phyloP scores from a whole-genome alignment of 2,329 filamentous ascomycete species.

The Trichophyton benhamiae region DNA sequence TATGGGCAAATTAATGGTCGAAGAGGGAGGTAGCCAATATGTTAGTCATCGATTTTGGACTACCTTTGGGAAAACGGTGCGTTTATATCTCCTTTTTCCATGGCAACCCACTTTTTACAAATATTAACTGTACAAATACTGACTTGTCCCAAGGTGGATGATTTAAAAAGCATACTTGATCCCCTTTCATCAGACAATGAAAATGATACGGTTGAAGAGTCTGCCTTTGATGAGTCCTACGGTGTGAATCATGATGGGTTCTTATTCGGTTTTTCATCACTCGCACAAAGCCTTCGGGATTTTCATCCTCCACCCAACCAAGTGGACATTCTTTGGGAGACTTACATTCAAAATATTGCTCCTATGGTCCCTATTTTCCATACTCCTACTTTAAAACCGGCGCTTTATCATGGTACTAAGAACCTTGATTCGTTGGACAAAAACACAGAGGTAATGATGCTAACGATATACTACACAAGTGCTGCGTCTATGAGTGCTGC shows the following conservation, averaged over 20 bases:
- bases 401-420: conserved; percentile 40
- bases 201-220: conserved; percentile 36
- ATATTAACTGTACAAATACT: background rate
- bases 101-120: background rate
- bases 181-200: conserved; percentile 46
- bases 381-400: conserved; percentile 41
- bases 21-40: conserved; percentile 48
- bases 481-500: conserved; percentile 33
- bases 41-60: conserved; percentile 53
- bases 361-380: conserved; percentile 50
- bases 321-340: conserved; percentile 43
- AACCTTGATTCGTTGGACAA: conserved; percentile 41
- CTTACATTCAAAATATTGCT: conserved; percentile 50
- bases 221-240: conserved; percentile 23
- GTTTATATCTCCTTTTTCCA: conserved; percentile 5
- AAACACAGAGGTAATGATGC: conserved; percentile 45
- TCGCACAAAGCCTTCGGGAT: conserved; percentile 42
- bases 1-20: conserved; percentile 47
- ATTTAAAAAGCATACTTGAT: conserved; percentile 49
- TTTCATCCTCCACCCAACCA: conserved; percentile 44
- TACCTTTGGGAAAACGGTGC: conserved; percentile 47
- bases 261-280: conserved; percentile 48
- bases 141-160: conserved; percentile 38
- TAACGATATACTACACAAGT: conserved; percentile 50
- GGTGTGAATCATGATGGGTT: conserved; percentile 45